Percentiles rank a stretch among this genome's conserved stretches.
These are phyloP conservation scores for Huiozyma naganishii DNA, from an alignment of 805 yeast species.

Conservation along the genomic window DNA sequence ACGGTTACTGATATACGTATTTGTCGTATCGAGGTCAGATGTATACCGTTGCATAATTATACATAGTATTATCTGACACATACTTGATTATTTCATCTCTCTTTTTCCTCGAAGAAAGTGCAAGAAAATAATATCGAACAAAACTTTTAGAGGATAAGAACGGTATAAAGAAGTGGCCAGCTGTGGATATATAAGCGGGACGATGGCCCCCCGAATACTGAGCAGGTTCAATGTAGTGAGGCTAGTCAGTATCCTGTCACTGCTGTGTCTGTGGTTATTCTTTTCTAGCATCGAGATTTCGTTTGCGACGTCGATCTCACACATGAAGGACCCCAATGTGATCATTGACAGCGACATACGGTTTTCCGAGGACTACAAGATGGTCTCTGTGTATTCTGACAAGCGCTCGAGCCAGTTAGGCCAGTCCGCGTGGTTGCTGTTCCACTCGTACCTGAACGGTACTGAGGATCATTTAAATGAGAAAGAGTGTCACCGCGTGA, in stretches of 20 bases:
- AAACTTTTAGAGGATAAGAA: no score
- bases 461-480: neutral
- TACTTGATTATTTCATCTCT: no score
- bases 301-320: constrained; percentile 14
- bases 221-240: constrained; percentile 1
- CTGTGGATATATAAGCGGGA: neutral
- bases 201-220: neutral
- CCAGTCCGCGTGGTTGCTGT: constrained; percentile 1
- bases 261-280: constrained; percentile 16
- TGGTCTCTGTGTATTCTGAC: neutral
- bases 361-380: neutral
- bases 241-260: constrained; percentile 9
- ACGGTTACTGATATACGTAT: neutral
- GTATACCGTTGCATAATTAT: no score
- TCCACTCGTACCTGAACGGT: neutral
- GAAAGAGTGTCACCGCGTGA: neutral
- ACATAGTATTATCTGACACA: no score
- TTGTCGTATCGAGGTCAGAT: no score
- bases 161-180: no score
- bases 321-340: constrained; percentile 6
- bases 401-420: neutral
- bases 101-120: no score
- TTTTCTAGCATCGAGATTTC: constrained; percentile 20
- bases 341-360: constrained; percentile 16
- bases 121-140: no score